A percentile compares a stretch with the other conserved stretches of the same genome.
Conservation (phyloP, 306 rosid species). For the Astragalus membranaceus region DNA sequence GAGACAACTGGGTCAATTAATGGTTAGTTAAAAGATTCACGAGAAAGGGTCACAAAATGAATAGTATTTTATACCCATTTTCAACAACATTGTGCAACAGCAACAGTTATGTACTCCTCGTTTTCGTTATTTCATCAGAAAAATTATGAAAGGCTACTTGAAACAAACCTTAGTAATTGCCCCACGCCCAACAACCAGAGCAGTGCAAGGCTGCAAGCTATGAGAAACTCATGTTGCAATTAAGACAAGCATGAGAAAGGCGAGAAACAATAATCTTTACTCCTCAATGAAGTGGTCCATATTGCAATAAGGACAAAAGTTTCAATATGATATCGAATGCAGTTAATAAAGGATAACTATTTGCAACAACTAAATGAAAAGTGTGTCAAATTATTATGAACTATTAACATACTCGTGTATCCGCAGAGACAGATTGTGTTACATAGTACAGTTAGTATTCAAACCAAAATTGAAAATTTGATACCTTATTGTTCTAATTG, state of each 20-base stretch:
- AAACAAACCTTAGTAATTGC: slow-evolving; percentile 18
- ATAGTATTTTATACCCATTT: not conserved
- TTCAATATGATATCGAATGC: not conserved
- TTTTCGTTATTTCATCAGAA: not conserved
- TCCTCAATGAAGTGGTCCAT: slow-evolving; percentile 8
- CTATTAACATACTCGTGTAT: no score
- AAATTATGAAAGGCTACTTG: not conserved
- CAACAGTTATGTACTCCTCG: not conserved
- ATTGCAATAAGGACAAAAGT: not conserved
- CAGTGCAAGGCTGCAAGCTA: slow-evolving; percentile 13
- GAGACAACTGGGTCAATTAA: slow-evolving; percentile 12
- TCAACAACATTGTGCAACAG: not conserved
- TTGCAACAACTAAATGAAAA: no score
- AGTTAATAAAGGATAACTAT: not conserved
- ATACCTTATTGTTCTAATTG: no score
- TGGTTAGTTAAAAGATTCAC: slow-evolving; percentile 37
- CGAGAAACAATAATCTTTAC: slow-evolving; percentile 14
- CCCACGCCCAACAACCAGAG: slow-evolving; percentile 19
- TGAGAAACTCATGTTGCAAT: slow-evolving; percentile 7
- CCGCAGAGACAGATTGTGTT: no score
- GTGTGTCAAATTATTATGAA: no score
- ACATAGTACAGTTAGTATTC: no score
- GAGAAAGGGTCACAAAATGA: slow-evolving; percentile 27
- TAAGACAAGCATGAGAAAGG: slow-evolving; percentile 37
- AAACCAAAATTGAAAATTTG: no score